These are phyloP conservation scores for Amanita pseudoporphyria DNA, from an alignment of 768 basidiomycete genomes.

Conservation along the genomic window DNA sequence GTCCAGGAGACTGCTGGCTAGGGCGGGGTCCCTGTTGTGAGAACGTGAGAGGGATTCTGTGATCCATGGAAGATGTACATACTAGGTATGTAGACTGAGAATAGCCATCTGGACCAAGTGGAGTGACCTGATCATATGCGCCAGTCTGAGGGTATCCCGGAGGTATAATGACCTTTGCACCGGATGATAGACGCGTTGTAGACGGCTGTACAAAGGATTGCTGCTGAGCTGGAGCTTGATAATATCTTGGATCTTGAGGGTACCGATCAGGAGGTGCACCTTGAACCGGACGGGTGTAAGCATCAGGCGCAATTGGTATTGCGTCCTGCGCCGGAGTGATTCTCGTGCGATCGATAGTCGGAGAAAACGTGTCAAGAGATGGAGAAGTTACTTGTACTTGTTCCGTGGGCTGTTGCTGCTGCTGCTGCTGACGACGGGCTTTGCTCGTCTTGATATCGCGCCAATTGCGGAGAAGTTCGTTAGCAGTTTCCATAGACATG, in stretches of 20 bases:
- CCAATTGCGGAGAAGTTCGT: conserved; percentile 83
- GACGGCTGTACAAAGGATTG: conserved; percentile 14
- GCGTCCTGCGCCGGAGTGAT: conserved; percentile 30
- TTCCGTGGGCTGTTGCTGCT: conserved; percentile 13
- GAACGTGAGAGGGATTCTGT: not conserved
- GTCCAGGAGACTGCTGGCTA: conserved; percentile 3
- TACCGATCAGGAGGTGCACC: conserved; percentile 28
- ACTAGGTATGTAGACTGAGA: conserved; percentile 29
- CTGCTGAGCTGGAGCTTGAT: conserved; percentile 22
- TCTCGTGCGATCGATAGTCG: conserved; percentile 36
- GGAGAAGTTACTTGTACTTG: not conserved
- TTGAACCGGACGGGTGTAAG: conserved; percentile 28
- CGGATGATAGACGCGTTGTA: conserved; percentile 29
- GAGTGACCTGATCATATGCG: conserved; percentile 23
- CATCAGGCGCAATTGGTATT: conserved; percentile 22
- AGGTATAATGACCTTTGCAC: conserved; percentile 31
- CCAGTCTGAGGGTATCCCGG: conserved; percentile 34
- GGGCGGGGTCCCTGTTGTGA: conserved; percentile 15
- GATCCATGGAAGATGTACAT: conserved; percentile 5
- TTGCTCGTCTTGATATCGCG: conserved; percentile 71
- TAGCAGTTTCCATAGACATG: conserved; percentile 99
- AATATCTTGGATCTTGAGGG: conserved; percentile 31
- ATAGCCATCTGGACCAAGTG: conserved; percentile 19
- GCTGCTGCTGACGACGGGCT: conserved; percentile 20
- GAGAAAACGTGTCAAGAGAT: conserved; percentile 10